These are phyloP conservation scores for Lichtheimia ramosa DNA, from an alignment of 371 early-diverging fungal genomes.

Conservation along the genomic window DNA sequence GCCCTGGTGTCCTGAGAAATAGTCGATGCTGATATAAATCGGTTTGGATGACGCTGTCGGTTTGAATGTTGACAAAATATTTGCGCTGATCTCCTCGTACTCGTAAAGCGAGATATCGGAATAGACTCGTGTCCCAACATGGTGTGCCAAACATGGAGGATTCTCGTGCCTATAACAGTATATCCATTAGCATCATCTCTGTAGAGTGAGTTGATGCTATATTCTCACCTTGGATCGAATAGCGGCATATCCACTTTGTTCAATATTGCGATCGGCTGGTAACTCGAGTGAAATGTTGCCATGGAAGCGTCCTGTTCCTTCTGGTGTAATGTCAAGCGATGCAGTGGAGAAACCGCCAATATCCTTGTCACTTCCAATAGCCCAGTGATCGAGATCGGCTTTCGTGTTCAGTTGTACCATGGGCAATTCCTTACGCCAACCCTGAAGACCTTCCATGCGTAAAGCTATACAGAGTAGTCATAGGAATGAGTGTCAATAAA, in stretches of 20 bases:
- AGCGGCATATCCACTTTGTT: slow-evolving; percentile 90
- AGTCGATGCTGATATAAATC: slow-evolving; percentile 92
- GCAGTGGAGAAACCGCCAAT: slow-evolving; percentile 82
- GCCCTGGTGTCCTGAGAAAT: slow-evolving; percentile 79
- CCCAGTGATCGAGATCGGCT: slow-evolving; percentile 71
- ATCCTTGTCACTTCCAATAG: slow-evolving; percentile 87
- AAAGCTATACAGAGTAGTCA: slow-evolving; percentile 17
- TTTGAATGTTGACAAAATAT: slow-evolving; percentile 91
- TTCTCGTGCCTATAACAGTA: slow-evolving; percentile 4
- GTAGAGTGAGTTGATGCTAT: not conserved
- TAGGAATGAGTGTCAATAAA: not conserved
- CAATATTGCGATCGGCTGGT: slow-evolving; percentile 71
- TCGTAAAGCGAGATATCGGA: slow-evolving; percentile 80
- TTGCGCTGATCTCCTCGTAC: slow-evolving; percentile 78
- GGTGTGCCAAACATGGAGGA: slow-evolving; percentile 72
- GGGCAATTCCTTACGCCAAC: slow-evolving; percentile 71
- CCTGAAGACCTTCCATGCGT: slow-evolving; percentile 44
- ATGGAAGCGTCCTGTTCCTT: slow-evolving; percentile 69
- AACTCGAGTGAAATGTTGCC: slow-evolving; percentile 80
- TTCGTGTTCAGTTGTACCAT: slow-evolving; percentile 62
- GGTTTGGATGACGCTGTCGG: slow-evolving; percentile 77
- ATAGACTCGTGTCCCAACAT: slow-evolving; percentile 83
- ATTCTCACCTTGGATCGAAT: slow-evolving; percentile 68
- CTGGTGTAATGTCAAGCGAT: slow-evolving; percentile 55
- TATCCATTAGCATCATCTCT: not conserved